phyloP scores from a whole-genome alignment of 495 filamentous ascomycete genomes.

The Bacidia gigantensis region DNA sequence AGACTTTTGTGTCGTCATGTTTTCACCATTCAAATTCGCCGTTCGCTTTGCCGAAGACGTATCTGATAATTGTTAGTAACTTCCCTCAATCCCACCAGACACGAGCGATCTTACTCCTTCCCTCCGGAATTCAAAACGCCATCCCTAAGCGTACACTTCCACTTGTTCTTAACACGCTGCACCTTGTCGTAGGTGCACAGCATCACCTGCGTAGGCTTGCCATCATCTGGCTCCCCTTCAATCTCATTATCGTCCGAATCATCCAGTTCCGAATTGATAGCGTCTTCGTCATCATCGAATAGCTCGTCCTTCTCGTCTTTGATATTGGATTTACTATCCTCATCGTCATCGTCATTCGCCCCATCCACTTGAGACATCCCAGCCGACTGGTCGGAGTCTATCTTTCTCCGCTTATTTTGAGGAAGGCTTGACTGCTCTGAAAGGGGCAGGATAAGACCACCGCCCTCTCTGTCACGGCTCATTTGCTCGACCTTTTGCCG shows the following conservation, averaged over 20 bases:
- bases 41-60: constrained; percentile 92
- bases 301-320: constrained; percentile 44
- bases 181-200: constrained; percentile 99
- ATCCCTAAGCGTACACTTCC: constrained; percentile 98
- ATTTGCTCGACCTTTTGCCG: constrained; percentile 53
- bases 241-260: constrained; percentile 77
- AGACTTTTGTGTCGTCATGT: background rate
- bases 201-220: constrained; percentile 69
- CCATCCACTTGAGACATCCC: constrained; percentile 49
- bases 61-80: constrained; percentile 32
- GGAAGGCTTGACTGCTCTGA: constrained; percentile 23
- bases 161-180: constrained; percentile 98
- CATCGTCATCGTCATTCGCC: constrained; percentile 32
- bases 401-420: constrained; percentile 18
- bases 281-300: constrained; percentile 63
- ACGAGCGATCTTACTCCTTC: constrained; percentile 51
- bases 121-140: constrained; percentile 82
- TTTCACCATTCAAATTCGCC: constrained; percentile 92
- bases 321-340: constrained; percentile 30
- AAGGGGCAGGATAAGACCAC: constrained; percentile 65
- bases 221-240: constrained; percentile 70
- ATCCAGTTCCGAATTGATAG: constrained; percentile 97
- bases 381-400: constrained; percentile 15
- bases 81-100: constrained; percentile 2
- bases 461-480: constrained; percentile 58